Base-by-base conservation (phyloP, 192 early-diverging fungal species). In the Coemansia sp. region DNA sequence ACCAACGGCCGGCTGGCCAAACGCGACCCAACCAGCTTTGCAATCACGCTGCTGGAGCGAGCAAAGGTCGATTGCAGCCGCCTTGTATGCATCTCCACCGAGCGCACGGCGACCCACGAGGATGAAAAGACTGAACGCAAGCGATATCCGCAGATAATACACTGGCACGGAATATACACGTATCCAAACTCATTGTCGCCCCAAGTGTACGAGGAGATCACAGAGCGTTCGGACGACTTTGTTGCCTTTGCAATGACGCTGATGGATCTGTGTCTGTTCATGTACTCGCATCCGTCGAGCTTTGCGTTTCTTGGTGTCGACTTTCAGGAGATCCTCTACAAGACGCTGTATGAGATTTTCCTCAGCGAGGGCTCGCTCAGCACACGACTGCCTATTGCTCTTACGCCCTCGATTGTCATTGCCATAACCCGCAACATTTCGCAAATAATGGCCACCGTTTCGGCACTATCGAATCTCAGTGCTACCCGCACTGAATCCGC, bases 301-400 rank as follows among this genome's bases (percentile, higher is more conserved):
- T 80, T 80, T 66, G 72, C 77, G 33, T 80, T 80, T 37, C 63
- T 80, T 31, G 77, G 77, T 2, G 58, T 55, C 20, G 77, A 79
- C 8, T 74, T 74, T 25, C 77, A 74, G 55, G 77, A 79, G 65
- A 70, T 56, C 58, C 66, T 79, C 39, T 79, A 74, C 72, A 79
- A 79, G 71, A 79, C 77, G n/a, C 65, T 79, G 34, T 79, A 71
- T 23, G 77, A 79, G 61, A 74, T 74, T 18, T 74, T 79, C 9
- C 59, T 79, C 3, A 64, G 65, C 68, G 77, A 79, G 57, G 63
- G 70, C 16, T 70, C 77, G 35, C 57, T 72, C 43, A 71, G 57
- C 51, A 79, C 77, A n/a, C 64, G 77, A 5, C 52, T 74, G 57
- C 71, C 77, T 9, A 71, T 79, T 12, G 64, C 77, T 23, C 39